Evolutionary conservation across 352 stramenopile species (phyloP).

Genomic region (Halophytophthora batemanensis): DNA sequence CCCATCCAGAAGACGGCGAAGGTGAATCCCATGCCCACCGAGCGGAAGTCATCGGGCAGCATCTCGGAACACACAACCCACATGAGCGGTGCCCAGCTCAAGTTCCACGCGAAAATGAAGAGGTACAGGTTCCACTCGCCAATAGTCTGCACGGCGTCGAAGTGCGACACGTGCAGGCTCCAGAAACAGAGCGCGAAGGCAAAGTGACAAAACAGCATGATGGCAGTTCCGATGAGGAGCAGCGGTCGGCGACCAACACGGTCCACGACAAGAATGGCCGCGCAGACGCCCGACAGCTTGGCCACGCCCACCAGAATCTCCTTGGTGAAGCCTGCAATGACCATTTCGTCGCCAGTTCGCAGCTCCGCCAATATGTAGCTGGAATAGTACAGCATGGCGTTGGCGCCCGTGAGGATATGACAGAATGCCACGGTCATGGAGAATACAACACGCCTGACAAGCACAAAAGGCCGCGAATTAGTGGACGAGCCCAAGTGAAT

Average conservation of each 20-base stretch:
- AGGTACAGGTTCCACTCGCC: constrained; percentile 54
- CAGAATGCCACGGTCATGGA: constrained; percentile 57
- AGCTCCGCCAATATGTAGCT: constrained; percentile 66
- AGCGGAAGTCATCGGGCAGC: constrained; percentile 65
- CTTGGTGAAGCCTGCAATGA: constrained; percentile 34
- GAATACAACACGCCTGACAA: constrained; percentile 45
- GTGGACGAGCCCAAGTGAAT: too few relatives aligned
- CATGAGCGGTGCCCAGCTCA: constrained; percentile 76
- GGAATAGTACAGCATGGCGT: constrained; percentile 82
- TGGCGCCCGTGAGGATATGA: constrained; percentile 63
- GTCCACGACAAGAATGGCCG: constrained; percentile 48
- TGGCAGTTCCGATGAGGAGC: constrained; percentile 46
- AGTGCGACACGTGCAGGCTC: constrained; percentile 22
- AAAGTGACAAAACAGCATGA: constrained; percentile 53
- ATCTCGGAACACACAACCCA: constrained; percentile 71
- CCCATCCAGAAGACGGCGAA: constrained; percentile 74
- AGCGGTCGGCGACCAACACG: constrained; percentile 56
- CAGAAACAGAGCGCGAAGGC: constrained; percentile 56
- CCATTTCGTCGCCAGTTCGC: constrained; percentile 10
- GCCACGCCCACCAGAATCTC: constrained; percentile 62
- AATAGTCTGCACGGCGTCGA: constrained; percentile 27
- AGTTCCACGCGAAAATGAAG: constrained; percentile 66
- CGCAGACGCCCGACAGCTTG: constrained; percentile 63
- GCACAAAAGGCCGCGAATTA: constrained; percentile 5
- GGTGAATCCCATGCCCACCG: constrained; percentile 64